Evolutionary conservation across 176 grass and related monocot genomes (phyloP).

Genomic region (barley (Hordeum vulgare)): MorexV3_pseudomolecules_assembly NC_058524.1:623594012-623594511

Average conservation of each 20-base stretch:
- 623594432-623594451: neutral
- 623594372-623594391: slow-evolving; percentile 93
- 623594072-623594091: no score
- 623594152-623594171: no score
- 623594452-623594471: neutral
- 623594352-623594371: slow-evolving; percentile 82
- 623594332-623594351: slow-evolving; percentile 78
- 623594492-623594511: neutral
- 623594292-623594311: slow-evolving; percentile 82
- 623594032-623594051: no score
- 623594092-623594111: no score
- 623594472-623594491: neutral
- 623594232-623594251: no score
- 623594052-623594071: no score
- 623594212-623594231: no score
- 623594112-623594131: no score
- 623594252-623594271: slow-evolving; percentile 90
- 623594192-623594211: no score
- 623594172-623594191: no score
- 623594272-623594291: slow-evolving; percentile 76
- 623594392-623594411: neutral
- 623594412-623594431: neutral
- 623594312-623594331: slow-evolving; percentile 89
- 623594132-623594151: no score
- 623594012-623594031: no score